Evolutionary conservation across 805 yeast genomes (phyloP), one percentile per base, ranked within the genome.

Genomic region (Metschnikowia gelsemii): DNA sequence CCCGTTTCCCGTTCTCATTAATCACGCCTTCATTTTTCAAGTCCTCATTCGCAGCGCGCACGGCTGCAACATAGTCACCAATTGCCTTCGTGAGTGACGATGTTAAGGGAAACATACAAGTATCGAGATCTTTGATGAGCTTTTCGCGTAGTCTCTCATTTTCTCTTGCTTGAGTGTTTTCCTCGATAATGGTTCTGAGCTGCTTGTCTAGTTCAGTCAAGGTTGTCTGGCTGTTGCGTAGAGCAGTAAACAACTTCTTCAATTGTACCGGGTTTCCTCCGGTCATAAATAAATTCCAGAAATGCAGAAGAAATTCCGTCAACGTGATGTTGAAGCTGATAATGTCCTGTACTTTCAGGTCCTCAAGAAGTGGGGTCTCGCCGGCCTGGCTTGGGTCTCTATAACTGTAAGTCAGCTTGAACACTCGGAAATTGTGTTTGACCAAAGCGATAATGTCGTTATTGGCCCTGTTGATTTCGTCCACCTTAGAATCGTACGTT

Each of bases 341-440:
- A 30, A 70, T 60, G 32, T 66, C 70, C 43, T 67, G 69, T 5
- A 56, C 52, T 8, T 53, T 39, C 8, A 48, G 40, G 3, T 44
- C 55, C 38, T 51, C 48, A 55, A 74, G 73, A 70, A 75, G 25
- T 67, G 64, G 57, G 59, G 50, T 43, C 21, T 45, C 50, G 1
- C 39, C n/a, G 2, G 38, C 22, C 27, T 35, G 40, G n/a, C 24
- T 21, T 16, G 37, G 19, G 11, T 54, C 63, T 26, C 45, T 52
- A 27, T 50, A 35, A 27, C 42, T 46, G 38, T 53, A 45, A 20
- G 50, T 40, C 43, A 54, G 78, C 35, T 68, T 72, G 9, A 78
- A 75, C 48, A 79, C 81, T 40, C 78, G 75, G 12, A 80, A 69
- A 51, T 79, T 80, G 31, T 66, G 63, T 49, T 73, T 70, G n/a